Percentiles rank a stretch among this genome's conserved stretches.
Evolutionary conservation across 1,284 basidiomycete genomes (phyloP).

Genomic region (Cryptococcus neoformans): DNA sequence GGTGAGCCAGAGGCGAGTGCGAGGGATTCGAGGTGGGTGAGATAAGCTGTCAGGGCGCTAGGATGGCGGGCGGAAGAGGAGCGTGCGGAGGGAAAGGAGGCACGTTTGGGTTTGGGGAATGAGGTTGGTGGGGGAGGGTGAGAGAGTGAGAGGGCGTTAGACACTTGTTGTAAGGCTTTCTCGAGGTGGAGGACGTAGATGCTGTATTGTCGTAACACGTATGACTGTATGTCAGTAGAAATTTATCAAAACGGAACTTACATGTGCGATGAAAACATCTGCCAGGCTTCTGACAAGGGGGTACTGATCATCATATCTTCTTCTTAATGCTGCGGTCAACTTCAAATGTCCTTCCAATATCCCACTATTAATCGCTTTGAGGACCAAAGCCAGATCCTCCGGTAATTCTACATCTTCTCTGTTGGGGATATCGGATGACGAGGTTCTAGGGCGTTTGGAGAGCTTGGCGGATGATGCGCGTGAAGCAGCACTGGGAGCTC

Average conservation of each 20-base stretch:
- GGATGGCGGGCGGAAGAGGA: background rate
- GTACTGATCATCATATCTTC: constrained; percentile 88
- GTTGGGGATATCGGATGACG: constrained; percentile 2
- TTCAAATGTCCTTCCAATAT: constrained; percentile 83
- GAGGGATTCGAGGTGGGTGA: background rate
- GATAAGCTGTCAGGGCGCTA: background rate
- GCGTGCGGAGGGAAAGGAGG: constrained; percentile 50
- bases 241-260: constrained; percentile 52
- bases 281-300: constrained; percentile 86
- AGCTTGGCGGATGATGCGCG: constrained; percentile 17
- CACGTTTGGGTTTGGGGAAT: constrained; percentile 58
- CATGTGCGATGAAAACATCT: constrained; percentile 89
- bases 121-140: background rate
- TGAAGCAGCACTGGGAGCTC: background rate
- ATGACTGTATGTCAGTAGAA: constrained; percentile 3
- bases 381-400: constrained; percentile 75
- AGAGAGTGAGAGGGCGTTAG: constrained; percentile 59
- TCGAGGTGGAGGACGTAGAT: constrained; percentile 90
- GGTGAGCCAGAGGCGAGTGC: background rate
- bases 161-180: constrained; percentile 78
- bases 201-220: constrained; percentile 82
- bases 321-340: constrained; percentile 73
- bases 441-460: constrained; percentile 10
- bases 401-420: constrained; percentile 58
- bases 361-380: constrained; percentile 77